Evolutionary conservation across 495 filamentous ascomycete genomes (phyloP).

Genomic region (Hyaloscypha hepaticicola): DNA sequence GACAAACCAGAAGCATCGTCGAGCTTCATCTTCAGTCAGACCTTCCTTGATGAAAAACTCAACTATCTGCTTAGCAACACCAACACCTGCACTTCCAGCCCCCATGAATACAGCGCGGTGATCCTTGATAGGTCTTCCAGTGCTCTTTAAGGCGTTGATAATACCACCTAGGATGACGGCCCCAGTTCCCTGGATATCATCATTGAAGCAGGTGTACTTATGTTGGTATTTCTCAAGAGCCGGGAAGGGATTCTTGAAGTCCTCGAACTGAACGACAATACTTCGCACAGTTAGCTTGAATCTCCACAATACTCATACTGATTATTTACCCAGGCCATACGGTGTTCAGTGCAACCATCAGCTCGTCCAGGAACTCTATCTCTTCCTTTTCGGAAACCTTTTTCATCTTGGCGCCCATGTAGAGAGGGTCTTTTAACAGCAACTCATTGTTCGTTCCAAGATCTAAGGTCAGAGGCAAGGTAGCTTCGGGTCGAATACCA

Average conservation of each 20-base stretch:
- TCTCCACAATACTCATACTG: not conserved
- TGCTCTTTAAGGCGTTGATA: constrained; percentile 71
- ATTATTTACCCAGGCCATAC: constrained; percentile 68
- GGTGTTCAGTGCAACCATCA: constrained; percentile 76
- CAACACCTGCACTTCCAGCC: constrained; percentile 74
- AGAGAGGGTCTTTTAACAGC: constrained; percentile 70
- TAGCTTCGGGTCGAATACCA: constrained; percentile 71
- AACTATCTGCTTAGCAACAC: constrained; percentile 78
- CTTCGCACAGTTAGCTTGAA: constrained; percentile 37
- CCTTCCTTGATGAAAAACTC: constrained; percentile 76
- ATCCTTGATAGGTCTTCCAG: constrained; percentile 64
- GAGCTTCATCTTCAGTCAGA: constrained; percentile 72
- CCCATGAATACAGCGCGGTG: constrained; percentile 78
- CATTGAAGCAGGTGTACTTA: constrained; percentile 77
- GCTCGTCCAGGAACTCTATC: constrained; percentile 73
- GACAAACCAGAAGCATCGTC: constrained; percentile 75
- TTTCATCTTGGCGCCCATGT: constrained; percentile 69
- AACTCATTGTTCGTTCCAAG: constrained; percentile 73
- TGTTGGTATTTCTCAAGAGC: constrained; percentile 70
- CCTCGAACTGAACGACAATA: constrained; percentile 82
- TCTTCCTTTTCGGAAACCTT: constrained; percentile 70
- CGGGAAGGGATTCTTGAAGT: constrained; percentile 86
- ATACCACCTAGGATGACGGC: constrained; percentile 76
- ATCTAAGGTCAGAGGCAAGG: constrained; percentile 74
- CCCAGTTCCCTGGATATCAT: constrained; percentile 81